These are phyloP conservation scores for Helotiales sp. DNA, from an alignment of 2,329 filamentous ascomycete genomes.

Conservation along the genomic window DNA sequence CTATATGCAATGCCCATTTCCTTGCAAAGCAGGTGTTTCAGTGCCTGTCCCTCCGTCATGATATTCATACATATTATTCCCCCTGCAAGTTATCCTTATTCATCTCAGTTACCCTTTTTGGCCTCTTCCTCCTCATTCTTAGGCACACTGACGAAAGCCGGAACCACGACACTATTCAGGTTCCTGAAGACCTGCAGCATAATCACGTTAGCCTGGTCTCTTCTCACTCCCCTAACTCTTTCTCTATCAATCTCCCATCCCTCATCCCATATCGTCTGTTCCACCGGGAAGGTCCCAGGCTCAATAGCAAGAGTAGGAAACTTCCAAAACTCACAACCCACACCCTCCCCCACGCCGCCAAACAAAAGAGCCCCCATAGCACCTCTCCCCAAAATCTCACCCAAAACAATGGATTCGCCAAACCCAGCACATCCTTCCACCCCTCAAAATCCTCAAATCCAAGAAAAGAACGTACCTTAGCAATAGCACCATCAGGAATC, in stretches of 20 bases:
- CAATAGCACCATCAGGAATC: constrained; percentile 48
- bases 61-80: not conserved
- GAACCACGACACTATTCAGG: constrained; percentile 51
- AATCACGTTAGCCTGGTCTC: constrained; percentile 19
- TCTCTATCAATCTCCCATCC: not conserved
- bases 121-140: constrained; percentile 53
- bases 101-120: constrained; percentile 33
- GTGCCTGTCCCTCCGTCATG: not conserved
- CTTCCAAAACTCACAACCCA: constrained; percentile 41
- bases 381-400: constrained; percentile 20
- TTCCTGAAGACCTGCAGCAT: constrained; percentile 48
- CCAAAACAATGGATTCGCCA: constrained; percentile 40
- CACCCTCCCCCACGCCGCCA: constrained; percentile 39
- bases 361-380: constrained; percentile 39
- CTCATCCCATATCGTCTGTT: not conserved
- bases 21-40: not conserved
- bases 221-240: not conserved
- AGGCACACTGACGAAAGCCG: constrained; percentile 50
- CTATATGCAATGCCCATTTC: too few relatives aligned
- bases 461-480: constrained; percentile 34
- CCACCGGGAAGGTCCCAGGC: constrained; percentile 18
- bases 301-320: too few relatives aligned
- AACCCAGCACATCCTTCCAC: constrained; percentile 39
- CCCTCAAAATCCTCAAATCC: not conserved
- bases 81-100: not conserved